Percentiles rank a stretch among this genome's conserved stretches.
Evolutionary conservation across 495 filamentous ascomycete species (phyloP).

Genomic region (Penicillium salamii): DNA sequence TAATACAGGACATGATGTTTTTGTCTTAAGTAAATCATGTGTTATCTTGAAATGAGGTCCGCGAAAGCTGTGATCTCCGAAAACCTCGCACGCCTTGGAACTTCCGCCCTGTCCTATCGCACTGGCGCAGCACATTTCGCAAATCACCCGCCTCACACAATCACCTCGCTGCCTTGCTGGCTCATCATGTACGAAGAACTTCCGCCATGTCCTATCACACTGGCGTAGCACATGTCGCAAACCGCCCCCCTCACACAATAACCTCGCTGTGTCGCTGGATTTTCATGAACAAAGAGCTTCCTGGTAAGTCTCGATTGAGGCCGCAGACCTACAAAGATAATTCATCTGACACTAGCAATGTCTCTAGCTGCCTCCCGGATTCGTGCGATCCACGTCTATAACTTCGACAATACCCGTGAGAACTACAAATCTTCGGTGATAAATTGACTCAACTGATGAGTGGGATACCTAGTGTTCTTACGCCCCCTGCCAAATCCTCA

Average conservation of each 20-base stretch:
- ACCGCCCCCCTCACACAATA: constrained; percentile 48
- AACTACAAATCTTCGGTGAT: neutral
- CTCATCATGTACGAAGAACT: too few relatives aligned
- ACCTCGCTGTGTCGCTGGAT: constrained; percentile 62
- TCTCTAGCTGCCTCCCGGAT: constrained; percentile 59
- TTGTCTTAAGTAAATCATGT: too few relatives aligned
- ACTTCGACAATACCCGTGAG: constrained; percentile 96
- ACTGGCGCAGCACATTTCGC: too few relatives aligned
- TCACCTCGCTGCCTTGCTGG: too few relatives aligned
- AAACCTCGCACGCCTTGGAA: constrained; percentile 20
- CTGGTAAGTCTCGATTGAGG: neutral
- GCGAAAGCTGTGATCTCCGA: constrained; percentile 41
- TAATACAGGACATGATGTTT: too few relatives aligned
- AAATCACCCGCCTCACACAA: too few relatives aligned
- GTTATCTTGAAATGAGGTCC: constrained; percentile 38
- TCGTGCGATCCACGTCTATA: constrained; percentile 86
- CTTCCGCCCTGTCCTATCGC: too few relatives aligned
- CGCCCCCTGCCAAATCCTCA: constrained; percentile 86
- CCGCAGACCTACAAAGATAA: neutral
- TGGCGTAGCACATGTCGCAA: too few relatives aligned
- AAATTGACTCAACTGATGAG: constrained; percentile 7
- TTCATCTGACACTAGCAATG: neutral
- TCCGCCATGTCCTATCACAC: constrained; percentile 23
- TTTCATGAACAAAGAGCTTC: constrained; percentile 6
- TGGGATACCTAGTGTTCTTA: constrained; percentile 65